Conservation (phyloP, 495 filamentous ascomycete species). For the Tuber microsphaerosporum region DNA sequence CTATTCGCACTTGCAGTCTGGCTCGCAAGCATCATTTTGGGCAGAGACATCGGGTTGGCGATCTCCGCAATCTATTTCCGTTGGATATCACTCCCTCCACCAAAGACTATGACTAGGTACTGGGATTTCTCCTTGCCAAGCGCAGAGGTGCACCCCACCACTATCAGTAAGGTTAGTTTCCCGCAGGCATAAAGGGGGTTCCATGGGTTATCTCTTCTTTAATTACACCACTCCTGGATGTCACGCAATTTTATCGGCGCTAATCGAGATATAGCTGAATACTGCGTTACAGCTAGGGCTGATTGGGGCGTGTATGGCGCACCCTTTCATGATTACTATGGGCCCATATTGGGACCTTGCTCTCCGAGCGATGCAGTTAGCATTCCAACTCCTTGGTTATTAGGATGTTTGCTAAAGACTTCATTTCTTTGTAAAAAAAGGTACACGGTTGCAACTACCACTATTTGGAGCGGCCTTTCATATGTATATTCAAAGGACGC, state of each 20-base stretch:
- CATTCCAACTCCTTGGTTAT: constrained; percentile 36
- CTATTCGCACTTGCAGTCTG: constrained; percentile 53
- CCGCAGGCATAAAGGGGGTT: not conserved
- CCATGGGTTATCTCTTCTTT: not conserved
- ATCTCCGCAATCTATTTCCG: constrained; percentile 88
- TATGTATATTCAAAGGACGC: constrained; percentile 76
- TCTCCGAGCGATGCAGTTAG: constrained; percentile 67
- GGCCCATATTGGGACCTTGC: constrained; percentile 47
- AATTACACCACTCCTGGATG: not conserved
- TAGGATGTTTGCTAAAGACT: not conserved
- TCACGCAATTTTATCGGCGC: not conserved
- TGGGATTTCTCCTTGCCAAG: constrained; percentile 95
- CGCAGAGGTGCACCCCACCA: constrained; percentile 86
- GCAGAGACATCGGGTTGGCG: constrained; percentile 78
- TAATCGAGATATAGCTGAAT: constrained; percentile 47
- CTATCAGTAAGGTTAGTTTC: constrained; percentile 65
- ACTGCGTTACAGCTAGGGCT: constrained; percentile 72
- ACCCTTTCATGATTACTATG: constrained; percentile 56
- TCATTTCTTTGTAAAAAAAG: constrained; percentile 40
- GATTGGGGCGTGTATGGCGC: constrained; percentile 67
- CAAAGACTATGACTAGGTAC: constrained; percentile 86
- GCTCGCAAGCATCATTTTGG: constrained; percentile 80
- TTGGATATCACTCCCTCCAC: constrained; percentile 84
- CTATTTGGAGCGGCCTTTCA: constrained; percentile 74
- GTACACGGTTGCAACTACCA: constrained; percentile 71